Percentiles rank a stretch among this genome's conserved stretches.
These are phyloP conservation scores for Phytophthora multivora DNA, from an alignment of 352 stramenopile genomes.

Conservation along the genomic window DNA sequence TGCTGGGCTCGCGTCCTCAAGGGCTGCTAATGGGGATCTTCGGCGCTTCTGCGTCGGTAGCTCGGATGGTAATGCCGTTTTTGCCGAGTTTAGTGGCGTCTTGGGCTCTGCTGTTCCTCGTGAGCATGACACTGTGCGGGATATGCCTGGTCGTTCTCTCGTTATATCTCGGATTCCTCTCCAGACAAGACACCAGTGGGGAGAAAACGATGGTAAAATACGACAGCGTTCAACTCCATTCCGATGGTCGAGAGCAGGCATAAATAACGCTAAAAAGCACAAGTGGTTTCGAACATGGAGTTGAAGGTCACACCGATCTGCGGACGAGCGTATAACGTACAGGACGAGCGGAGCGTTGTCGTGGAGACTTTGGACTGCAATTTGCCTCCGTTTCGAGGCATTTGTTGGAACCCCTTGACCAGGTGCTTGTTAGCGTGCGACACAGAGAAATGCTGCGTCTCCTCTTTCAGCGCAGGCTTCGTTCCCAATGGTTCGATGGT, in stretches of 20 bases:
- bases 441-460: conserved; percentile 38
- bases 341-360: conserved; percentile 8
- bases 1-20: conserved; percentile 55
- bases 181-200: neutral
- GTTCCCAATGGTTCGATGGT: conserved; percentile 22
- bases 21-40: conserved; percentile 67
- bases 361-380: conserved; percentile 18
- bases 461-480: conserved; percentile 32
- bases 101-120: conserved; percentile 47
- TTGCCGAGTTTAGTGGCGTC: conserved; percentile 53
- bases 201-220: conserved; percentile 11
- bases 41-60: conserved; percentile 56
- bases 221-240: conserved; percentile 30
- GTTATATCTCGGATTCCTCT: conserved; percentile 29
- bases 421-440: conserved; percentile 58
- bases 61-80: conserved; percentile 63
- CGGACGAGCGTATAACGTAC: conserved; percentile 34
- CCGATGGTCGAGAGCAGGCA: conserved; percentile 23
- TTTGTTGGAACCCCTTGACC: conserved; percentile 61
- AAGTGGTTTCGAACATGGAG: conserved; percentile 32
- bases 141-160: conserved; percentile 48
- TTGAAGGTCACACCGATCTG: conserved; percentile 40
- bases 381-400: conserved; percentile 35
- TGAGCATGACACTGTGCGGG: conserved; percentile 50
- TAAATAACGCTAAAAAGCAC: conserved; percentile 11